These are phyloP conservation scores for Tremellales sp. DNA, from an alignment of 1,284 basidiomycete genomes.

Conservation along the genomic window DNA sequence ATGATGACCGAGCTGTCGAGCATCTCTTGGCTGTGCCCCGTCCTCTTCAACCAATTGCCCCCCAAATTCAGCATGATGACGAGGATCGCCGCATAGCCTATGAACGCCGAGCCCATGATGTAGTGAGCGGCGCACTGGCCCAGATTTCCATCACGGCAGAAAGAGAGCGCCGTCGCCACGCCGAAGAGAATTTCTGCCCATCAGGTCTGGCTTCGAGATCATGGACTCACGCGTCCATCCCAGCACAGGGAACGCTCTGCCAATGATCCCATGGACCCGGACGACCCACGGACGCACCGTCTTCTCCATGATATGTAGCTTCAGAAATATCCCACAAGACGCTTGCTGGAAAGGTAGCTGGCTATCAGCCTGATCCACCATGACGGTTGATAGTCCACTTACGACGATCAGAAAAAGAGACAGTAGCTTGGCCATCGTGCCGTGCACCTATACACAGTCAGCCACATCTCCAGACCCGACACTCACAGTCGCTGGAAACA, in stretches of 20 bases:
- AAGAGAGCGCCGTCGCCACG: conserved; percentile 47
- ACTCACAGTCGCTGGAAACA: conserved; percentile 61
- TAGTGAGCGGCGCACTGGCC: conserved; percentile 85
- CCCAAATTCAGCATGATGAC: conserved; percentile 78
- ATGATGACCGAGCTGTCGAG: conserved; percentile 87
- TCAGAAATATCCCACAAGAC: conserved; percentile 79
- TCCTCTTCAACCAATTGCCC: conserved; percentile 68
- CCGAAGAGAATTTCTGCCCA: conserved; percentile 49
- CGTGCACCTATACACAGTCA: conserved; percentile 53
- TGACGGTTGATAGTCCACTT: conserved; percentile 4
- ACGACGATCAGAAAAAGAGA: conserved; percentile 59
- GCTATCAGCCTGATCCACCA: not conserved
- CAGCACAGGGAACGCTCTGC: conserved; percentile 78
- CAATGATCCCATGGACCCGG: conserved; percentile 70
- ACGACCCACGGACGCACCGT: conserved; percentile 71
- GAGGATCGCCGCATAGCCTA: conserved; percentile 80
- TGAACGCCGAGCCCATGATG: conserved; percentile 80
- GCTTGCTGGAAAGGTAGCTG: conserved; percentile 55
- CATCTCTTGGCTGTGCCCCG: conserved; percentile 67
- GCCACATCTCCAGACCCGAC: not conserved
- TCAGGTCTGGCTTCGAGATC: not conserved
- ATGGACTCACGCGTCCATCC: conserved; percentile 75
- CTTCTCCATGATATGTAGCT: conserved; percentile 82
- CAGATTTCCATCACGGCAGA: conserved; percentile 66
- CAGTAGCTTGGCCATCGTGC: conserved; percentile 65